phyloP scores from a whole-genome alignment of 768 basidiomycete genomes.

The Punctularia strigosozonata region DNA sequence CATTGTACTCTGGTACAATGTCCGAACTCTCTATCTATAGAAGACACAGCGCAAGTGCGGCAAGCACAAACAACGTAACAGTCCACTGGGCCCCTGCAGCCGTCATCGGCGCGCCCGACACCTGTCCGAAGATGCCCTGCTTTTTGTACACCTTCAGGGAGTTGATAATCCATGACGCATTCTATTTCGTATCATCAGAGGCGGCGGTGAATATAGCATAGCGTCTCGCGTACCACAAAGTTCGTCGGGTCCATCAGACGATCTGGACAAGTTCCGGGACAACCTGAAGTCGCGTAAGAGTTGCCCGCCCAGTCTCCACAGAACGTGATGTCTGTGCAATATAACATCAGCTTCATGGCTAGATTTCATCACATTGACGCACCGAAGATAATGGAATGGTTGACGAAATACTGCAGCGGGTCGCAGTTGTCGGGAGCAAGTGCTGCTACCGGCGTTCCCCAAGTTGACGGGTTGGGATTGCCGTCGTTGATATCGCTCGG shows the following conservation, averaged over 20 bases:
- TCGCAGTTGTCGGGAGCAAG: slow-evolving; percentile 45
- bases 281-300: slow-evolving; percentile 60
- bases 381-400: slow-evolving; percentile 74
- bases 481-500: slow-evolving; percentile 54
- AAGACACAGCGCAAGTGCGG: too few relatives aligned
- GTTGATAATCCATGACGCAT: slow-evolving; percentile 76
- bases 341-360: slow-evolving; percentile 10
- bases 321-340: slow-evolving; percentile 67
- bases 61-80: too few relatives aligned
- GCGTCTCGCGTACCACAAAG: slow-evolving; percentile 44
- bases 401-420: slow-evolving; percentile 43
- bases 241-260: slow-evolving; percentile 56
- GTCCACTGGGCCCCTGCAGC: too few relatives aligned
- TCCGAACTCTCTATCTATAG: too few relatives aligned
- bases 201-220: not conserved
- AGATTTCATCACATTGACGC: too few relatives aligned
- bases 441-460: slow-evolving; percentile 58
- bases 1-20: too few relatives aligned
- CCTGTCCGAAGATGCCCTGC: slow-evolving; percentile 29
- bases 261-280: slow-evolving; percentile 62
- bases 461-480: slow-evolving; percentile 50
- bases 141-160: slow-evolving; percentile 64
- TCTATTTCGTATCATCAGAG: slow-evolving; percentile 25
- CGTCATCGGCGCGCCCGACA: slow-evolving; percentile 11
- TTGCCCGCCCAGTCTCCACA: slow-evolving; percentile 86